Conservation (phyloP, 805 yeast genomes). For the Limtongozyma cylindracea region DNA sequence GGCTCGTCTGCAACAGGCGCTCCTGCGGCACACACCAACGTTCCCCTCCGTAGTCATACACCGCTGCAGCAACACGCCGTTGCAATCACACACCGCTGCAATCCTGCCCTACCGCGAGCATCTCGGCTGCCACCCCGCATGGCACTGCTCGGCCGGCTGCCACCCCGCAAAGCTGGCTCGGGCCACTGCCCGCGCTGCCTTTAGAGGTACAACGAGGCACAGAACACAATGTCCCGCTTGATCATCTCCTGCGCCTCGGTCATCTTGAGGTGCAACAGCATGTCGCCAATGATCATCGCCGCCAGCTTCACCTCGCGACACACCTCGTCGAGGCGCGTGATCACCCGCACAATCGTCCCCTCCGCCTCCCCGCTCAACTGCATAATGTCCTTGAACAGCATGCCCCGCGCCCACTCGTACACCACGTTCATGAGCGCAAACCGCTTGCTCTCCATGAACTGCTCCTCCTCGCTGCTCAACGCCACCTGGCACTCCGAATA, state of each 20-base stretch:
- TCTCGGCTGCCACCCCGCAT: too few species aligned
- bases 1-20: too few species aligned
- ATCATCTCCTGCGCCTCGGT: conserved; percentile 79
- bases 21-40: too few species aligned
- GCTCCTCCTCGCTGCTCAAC: conserved; percentile 64
- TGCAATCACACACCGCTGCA: too few species aligned
- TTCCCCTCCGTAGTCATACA: too few species aligned
- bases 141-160: too few species aligned
- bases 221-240: conserved; percentile 90
- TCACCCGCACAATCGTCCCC: conserved; percentile 92
- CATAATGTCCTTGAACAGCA: conserved; percentile 79
- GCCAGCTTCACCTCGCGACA: conserved; percentile 90
- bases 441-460: conserved; percentile 59
- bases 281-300: conserved; percentile 83
- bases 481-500: conserved; percentile 46
- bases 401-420: conserved; percentile 95
- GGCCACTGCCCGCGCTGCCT: too few species aligned
- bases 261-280: conserved; percentile 75
- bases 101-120: too few species aligned
- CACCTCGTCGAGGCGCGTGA: conserved; percentile 80
- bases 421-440: conserved; percentile 86
- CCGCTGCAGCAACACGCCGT: too few species aligned
- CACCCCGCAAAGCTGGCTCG: too few species aligned
- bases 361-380: conserved; percentile 74
- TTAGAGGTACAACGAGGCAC: conserved; percentile 76